A percentile compares a stretch with the other conserved stretches of the same genome.
phyloP scores from a whole-genome alignment of 108 stramenopile genomes.

The Skeletonema grethae region DNA sequence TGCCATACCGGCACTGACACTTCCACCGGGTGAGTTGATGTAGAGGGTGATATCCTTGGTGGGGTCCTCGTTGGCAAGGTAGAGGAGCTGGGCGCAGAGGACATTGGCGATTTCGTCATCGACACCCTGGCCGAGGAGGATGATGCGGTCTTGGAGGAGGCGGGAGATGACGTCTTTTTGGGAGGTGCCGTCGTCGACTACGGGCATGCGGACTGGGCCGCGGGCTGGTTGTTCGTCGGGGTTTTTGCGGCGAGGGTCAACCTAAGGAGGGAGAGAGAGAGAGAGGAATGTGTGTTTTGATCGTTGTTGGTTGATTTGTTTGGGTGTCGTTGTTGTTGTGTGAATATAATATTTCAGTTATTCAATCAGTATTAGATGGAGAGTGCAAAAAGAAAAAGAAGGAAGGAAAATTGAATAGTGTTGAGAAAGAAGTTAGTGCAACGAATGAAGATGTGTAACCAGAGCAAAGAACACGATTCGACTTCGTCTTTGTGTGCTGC shows the following conservation, averaged over 20 bases:
- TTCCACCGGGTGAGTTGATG: constrained; percentile 95
- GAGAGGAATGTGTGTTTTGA: no score
- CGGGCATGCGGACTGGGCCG: constrained; percentile 51
- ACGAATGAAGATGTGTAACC: no score
- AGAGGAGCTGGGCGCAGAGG: constrained; percentile 90
- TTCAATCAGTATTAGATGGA: no score
- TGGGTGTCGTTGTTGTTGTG: no score
- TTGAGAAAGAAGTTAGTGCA: no score
- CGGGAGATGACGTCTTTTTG: constrained; percentile 81
- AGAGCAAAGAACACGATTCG: no score
- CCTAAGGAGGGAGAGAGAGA: no score
- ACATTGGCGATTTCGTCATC: constrained; percentile 96
- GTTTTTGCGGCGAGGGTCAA: neutral
- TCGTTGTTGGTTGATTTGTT: no score
- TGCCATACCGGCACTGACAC: constrained; percentile 90
- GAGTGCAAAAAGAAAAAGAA: no score
- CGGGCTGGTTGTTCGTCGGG: constrained; percentile 36
- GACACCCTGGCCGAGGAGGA: constrained; percentile 86
- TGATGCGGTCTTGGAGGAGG: constrained; percentile 87
- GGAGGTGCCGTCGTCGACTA: constrained; percentile 61
- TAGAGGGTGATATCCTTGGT: constrained; percentile 95
- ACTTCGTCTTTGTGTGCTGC: no score
- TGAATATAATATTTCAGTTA: no score
- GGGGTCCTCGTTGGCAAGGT: constrained; percentile 94
- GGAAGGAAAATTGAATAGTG: no score